Percentiles rank a stretch among this genome's conserved stretches.
These are phyloP conservation scores for Microdochium bolleyi DNA, from an alignment of 2,329 filamentous ascomycete genomes.

Conservation along the genomic window DNA sequence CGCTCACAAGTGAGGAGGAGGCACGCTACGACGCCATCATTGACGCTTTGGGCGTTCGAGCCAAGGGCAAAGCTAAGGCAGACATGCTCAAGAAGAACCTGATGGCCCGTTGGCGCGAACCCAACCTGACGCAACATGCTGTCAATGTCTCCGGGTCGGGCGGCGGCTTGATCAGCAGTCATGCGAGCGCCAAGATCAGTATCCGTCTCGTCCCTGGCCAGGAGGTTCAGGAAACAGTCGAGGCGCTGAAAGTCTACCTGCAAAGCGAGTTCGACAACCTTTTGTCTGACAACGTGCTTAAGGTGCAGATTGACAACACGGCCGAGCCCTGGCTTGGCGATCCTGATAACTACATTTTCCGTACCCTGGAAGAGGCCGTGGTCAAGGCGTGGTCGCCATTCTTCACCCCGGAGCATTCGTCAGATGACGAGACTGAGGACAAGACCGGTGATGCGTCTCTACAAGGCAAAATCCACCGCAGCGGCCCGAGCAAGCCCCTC, in stretches of 20 bases:
- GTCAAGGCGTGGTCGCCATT: constrained; percentile 72
- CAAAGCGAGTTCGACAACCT: constrained; percentile 64
- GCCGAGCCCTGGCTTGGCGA: constrained; percentile 96
- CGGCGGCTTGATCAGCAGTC: constrained; percentile 82
- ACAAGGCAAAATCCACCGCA: constrained; percentile 6
- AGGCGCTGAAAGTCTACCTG: constrained; percentile 59
- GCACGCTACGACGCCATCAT: constrained; percentile 79
- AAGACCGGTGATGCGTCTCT: not conserved
- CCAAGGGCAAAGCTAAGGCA: constrained; percentile 50
- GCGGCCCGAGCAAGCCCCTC: constrained; percentile 54
- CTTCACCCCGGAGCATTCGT: constrained; percentile 18
- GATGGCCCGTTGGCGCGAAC: constrained; percentile 92
- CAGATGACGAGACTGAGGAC: constrained; percentile 3
- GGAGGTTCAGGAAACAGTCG: constrained; percentile 70
- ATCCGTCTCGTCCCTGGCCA: constrained; percentile 91
- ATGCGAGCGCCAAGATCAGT: constrained; percentile 82
- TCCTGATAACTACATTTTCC: constrained; percentile 83
- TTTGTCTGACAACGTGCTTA: constrained; percentile 72
- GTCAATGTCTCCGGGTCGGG: constrained; percentile 91
- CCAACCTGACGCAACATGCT: constrained; percentile 86
- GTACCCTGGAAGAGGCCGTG: constrained; percentile 78
- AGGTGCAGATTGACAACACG: constrained; percentile 80
- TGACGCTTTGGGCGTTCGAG: constrained; percentile 63
- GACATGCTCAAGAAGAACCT: constrained; percentile 73
- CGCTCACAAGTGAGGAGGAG: constrained; percentile 67